phyloP scores from a whole-genome alignment of 2,329 filamentous ascomycete species.

The Bipolaris zeicola region DNA sequence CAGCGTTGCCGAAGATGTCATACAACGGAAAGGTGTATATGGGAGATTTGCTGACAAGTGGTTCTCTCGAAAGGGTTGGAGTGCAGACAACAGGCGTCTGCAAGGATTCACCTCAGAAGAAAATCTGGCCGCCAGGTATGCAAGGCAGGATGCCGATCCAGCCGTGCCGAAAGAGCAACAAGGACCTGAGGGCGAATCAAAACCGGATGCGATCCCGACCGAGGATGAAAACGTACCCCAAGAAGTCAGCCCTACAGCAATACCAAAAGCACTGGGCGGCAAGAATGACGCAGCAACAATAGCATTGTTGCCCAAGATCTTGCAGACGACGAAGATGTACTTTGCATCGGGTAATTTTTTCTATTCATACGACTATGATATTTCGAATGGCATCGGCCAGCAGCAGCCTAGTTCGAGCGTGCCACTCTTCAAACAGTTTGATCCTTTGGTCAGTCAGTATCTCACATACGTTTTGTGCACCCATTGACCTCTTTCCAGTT shows the following conservation, averaged over 20 bases:
- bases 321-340: constrained; percentile 82
- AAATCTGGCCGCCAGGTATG: constrained; percentile 47
- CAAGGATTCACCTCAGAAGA: constrained; percentile 68
- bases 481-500: constrained; percentile 55
- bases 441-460: constrained; percentile 62
- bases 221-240: constrained; percentile 26
- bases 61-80: constrained; percentile 88
- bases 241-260: constrained; percentile 40
- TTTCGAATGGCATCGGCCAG: constrained; percentile 69
- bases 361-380: constrained; percentile 93
- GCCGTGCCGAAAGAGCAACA: constrained; percentile 34
- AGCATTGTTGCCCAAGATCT: constrained; percentile 75
- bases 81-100: constrained; percentile 69
- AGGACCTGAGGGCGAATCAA: constrained; percentile 19
- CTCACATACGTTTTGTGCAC: neutral
- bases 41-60: constrained; percentile 88
- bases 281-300: constrained; percentile 41
- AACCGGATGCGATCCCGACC: constrained; percentile 28
- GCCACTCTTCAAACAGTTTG: constrained; percentile 73
- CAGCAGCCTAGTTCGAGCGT: constrained; percentile 54
- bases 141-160: constrained; percentile 42
- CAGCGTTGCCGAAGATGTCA: constrained; percentile 86
- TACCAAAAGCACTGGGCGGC: constrained; percentile 43
- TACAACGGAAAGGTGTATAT: constrained; percentile 80
- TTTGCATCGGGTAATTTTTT: constrained; percentile 86